These are phyloP conservation scores for Mucor racemosus DNA, from an alignment of 371 early-diverging fungal species.

Conservation along the genomic window DNA sequence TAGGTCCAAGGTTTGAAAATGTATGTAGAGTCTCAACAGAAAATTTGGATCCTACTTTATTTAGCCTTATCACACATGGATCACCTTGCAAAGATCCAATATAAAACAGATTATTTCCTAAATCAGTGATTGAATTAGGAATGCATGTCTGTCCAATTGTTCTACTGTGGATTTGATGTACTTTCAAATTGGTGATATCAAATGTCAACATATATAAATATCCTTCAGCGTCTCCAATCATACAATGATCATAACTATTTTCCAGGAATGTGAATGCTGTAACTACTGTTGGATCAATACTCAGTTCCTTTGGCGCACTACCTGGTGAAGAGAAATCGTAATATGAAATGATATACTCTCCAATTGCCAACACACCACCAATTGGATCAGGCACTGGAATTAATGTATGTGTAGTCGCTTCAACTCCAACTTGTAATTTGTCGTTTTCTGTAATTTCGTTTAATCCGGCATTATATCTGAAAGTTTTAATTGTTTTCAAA, in stretches of 20 bases:
- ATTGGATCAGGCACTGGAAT: conserved; percentile 61
- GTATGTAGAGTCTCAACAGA: conserved; percentile 58
- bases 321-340: conserved; percentile 32
- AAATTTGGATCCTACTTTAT: conserved; percentile 29
- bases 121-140: conserved; percentile 68
- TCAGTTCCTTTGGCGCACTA: conserved; percentile 36
- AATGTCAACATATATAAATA: conserved; percentile 66
- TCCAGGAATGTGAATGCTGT: conserved; percentile 45
- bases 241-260: conserved; percentile 54
- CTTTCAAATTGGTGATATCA: conserved; percentile 22
- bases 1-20: conserved; percentile 77
- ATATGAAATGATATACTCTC: conserved; percentile 73
- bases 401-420: conserved; percentile 59
- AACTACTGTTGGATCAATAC: conserved; percentile 55
- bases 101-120: conserved; percentile 70
- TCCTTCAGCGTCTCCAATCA: conserved; percentile 80
- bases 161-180: conserved; percentile 15
- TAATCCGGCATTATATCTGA: background rate
- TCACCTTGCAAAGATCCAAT: conserved; percentile 87
- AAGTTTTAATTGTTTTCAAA: conserved; percentile 21
- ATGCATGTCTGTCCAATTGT: conserved; percentile 39
- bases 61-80: conserved; percentile 70
- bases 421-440: conserved; percentile 39
- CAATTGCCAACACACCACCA: conserved; percentile 72
- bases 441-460: conserved; percentile 7